Evolutionary conservation across 2,329 filamentous ascomycete species (phyloP), one percentile per base, ranked within the genome.

Genomic region (Calonectria honghensis): DNA sequence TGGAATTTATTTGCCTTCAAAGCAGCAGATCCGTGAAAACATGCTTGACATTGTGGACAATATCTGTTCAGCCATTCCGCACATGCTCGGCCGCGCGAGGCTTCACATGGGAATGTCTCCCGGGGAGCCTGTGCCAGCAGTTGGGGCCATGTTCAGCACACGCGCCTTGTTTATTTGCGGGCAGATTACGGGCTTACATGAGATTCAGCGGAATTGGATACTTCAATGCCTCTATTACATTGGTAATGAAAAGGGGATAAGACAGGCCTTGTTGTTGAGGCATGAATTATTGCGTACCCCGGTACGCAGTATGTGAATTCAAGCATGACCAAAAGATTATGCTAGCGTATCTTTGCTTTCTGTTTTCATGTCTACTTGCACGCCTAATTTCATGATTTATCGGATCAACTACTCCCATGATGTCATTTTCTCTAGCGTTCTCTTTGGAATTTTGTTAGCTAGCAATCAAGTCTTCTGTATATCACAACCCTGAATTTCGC

Each of bases 91-190:
- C 9, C 51, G 37, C 6, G 35, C n/a, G 16, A 39, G 20, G 16
- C 13, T 39, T 45, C 29, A 59, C 37, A 24, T 48, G 27, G 66
- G 39, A 20, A 32, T 35, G 18, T 39, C 29, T 24, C 66, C 29
- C 0, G 27, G 11, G 11, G n/a, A 41, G 3, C 29, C 63, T 2
- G 63, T 41, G 10, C 70, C 70, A 10, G 51, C 70, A 41, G 45
- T 72, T 13, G 70, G 70, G 6, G 70, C 70, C 29, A 48, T 72
- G 48, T 72, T 72, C 27, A 66, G 50, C 45, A 72, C 63, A 6
- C 37, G 70, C 29, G 35, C 52, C 5, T 61, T 72, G n/a, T 61
- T 59, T 32, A 59, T 72, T 35, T 67, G 61, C 27, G 50, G 63
- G 2, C 63, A 61, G 24, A 37, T 72, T 13, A 50, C 70, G 9